These are phyloP conservation scores for Rubus idaeus DNA, from an alignment of 306 rosid species.

Conservation along the genomic window DNA sequence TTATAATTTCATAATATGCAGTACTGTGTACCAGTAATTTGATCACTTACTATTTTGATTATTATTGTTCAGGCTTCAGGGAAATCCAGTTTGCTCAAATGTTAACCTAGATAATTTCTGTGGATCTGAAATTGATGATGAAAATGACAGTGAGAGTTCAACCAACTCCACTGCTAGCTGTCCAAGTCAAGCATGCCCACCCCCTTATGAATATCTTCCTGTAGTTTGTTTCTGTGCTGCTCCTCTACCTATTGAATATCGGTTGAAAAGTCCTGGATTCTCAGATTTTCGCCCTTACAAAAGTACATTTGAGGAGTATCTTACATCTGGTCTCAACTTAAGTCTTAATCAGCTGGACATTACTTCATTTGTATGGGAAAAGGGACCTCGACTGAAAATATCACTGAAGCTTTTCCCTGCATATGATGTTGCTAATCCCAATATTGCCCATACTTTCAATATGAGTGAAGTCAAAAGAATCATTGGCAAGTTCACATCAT, in stretches of 20 bases:
- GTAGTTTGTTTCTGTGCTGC: constrained; percentile 59
- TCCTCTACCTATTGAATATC: constrained; percentile 66
- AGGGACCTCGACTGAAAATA: constrained; percentile 76
- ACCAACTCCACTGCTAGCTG: constrained; percentile 38
- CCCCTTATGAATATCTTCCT: constrained; percentile 53
- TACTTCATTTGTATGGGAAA: constrained; percentile 47
- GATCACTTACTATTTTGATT: background rate
- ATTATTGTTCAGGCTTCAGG: constrained; percentile 64
- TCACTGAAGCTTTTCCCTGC: constrained; percentile 68
- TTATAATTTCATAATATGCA: constrained; percentile 5
- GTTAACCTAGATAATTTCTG: constrained; percentile 46
- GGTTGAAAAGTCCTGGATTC: constrained; percentile 93
- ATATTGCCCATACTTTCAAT: constrained; percentile 38
- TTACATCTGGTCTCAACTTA: constrained; percentile 48
- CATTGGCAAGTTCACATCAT: constrained; percentile 51
- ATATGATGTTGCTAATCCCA: constrained; percentile 17
- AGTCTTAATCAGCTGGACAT: constrained; percentile 50
- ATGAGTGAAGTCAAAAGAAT: constrained; percentile 57
- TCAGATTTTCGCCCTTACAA: constrained; percentile 52
- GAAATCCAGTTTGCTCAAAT: constrained; percentile 76
- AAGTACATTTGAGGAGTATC: constrained; percentile 36
- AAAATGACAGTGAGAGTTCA: constrained; percentile 13
- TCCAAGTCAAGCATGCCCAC: constrained; percentile 53
- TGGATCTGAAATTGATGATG: constrained; percentile 36
- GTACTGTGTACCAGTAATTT: background rate